phyloP scores from a whole-genome alignment of 257 asterid genomes.

The Euphrasia confusa region DNA sequence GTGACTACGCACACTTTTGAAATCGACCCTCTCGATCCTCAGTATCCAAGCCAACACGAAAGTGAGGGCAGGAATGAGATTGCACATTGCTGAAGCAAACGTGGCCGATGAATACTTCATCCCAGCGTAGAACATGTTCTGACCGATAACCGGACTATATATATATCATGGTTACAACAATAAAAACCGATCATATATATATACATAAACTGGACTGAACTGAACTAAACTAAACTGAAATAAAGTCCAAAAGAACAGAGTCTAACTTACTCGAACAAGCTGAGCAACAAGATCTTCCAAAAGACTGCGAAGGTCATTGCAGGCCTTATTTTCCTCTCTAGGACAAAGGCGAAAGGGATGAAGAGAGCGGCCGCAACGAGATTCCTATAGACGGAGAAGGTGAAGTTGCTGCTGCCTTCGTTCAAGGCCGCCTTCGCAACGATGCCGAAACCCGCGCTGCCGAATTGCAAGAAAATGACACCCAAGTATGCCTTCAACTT shows the following conservation, averaged over 20 bases:
- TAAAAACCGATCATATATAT: too few relatives aligned
- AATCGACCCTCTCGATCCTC: constrained; percentile 52
- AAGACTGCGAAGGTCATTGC: constrained; percentile 39
- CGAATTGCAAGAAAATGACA: constrained; percentile 42
- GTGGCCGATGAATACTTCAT: constrained; percentile 24
- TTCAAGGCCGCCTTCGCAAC: constrained; percentile 56
- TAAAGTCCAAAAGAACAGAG: too few relatives aligned
- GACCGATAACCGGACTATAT: constrained; percentile 22
- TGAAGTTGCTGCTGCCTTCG: constrained; percentile 53
- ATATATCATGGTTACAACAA: too few relatives aligned
- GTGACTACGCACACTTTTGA: constrained; percentile 39
- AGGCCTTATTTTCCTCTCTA: constrained; percentile 53
- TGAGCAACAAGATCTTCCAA: constrained; percentile 34
- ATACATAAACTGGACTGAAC: too few relatives aligned
- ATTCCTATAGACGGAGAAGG: constrained; percentile 51
- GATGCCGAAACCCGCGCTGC: constrained; percentile 43
- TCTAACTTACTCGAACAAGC: constrained; percentile 30
- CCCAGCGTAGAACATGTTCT: constrained; percentile 14
- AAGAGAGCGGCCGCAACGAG: constrained; percentile 43
- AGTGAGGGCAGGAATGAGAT: constrained; percentile 66
- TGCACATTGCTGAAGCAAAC: constrained; percentile 54
- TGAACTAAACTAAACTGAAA: too few relatives aligned
- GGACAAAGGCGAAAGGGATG: constrained; percentile 44
- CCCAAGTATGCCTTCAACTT: constrained; percentile 44
- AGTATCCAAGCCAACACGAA: constrained; percentile 23